These are phyloP conservation scores for Melaleuca alternifolia DNA, from an alignment of 345 rosid species.

Conservation along the genomic window DNA sequence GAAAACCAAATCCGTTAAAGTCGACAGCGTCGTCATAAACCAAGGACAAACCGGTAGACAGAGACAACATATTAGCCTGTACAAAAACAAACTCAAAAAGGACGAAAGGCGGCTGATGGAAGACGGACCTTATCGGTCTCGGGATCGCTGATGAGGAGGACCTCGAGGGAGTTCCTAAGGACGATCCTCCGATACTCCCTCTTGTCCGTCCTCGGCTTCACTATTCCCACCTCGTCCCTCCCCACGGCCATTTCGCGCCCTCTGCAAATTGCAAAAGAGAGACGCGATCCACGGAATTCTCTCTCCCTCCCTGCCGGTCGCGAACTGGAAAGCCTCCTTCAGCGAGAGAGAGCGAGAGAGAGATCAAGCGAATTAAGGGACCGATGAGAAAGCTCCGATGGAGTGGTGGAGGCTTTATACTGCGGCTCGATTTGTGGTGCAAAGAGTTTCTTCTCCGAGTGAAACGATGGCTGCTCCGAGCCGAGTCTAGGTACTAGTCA, in stretches of 20 bases:
- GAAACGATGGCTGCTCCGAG: not conserved
- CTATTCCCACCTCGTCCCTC: constrained; percentile 29
- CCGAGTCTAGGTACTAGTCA: not conserved
- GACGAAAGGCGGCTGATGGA: not conserved
- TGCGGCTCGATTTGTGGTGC: not conserved
- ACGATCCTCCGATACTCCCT: constrained; percentile 61
- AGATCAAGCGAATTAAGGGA: not conserved
- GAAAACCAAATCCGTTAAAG: not conserved
- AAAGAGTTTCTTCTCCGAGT: not conserved
- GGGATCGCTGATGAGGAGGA: constrained; percentile 75
- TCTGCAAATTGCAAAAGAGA: not conserved
- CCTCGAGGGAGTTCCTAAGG: constrained; percentile 61
- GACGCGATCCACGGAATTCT: not conserved
- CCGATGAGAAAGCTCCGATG: not conserved
- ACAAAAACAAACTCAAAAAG: not conserved
- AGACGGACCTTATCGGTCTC: constrained; percentile 66
- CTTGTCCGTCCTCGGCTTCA: constrained; percentile 69
- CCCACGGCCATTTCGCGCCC: constrained; percentile 35
- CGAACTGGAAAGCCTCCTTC: not conserved
- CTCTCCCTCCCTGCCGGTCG: not conserved
- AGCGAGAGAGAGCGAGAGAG: not conserved
- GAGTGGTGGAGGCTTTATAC: not conserved
- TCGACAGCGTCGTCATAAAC: not conserved
- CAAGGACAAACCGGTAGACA: not conserved
- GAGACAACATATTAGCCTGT: not conserved